phyloP scores from a whole-genome alignment of 306 rosid genomes.

The Lathyrus sativus region DNA sequence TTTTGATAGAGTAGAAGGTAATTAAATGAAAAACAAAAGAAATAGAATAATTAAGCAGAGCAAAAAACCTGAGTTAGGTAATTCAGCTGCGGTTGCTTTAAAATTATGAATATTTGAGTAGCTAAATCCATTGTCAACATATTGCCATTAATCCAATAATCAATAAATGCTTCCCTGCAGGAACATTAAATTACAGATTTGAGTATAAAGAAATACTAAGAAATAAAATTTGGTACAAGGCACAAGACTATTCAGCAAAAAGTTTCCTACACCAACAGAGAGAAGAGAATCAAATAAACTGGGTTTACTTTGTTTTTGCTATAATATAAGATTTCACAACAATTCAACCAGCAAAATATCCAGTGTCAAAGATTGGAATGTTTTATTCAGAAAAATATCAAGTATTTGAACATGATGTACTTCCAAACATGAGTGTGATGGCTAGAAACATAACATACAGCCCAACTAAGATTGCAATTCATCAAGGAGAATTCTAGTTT shows the following conservation, averaged over 20 bases:
- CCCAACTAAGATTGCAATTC: conserved; percentile 17
- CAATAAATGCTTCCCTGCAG: conserved; percentile 76
- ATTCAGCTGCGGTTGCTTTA: conserved; percentile 86
- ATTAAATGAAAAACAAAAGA: conserved; percentile 28
- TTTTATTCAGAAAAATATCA: too few relatives aligned
- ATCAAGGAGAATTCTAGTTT: neutral
- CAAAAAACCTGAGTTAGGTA: conserved; percentile 76
- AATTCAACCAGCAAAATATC: conserved; percentile 23
- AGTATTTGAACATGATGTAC: too few relatives aligned
- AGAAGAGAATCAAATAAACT: conserved; percentile 34
- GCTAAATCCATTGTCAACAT: conserved; percentile 85
- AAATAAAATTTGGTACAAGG: conserved; percentile 39
- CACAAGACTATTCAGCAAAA: conserved; percentile 26
- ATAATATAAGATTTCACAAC: conserved; percentile 30
- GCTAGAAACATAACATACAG: conserved; percentile 25
- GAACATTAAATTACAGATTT: conserved; percentile 35
- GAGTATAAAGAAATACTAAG: conserved; percentile 14
- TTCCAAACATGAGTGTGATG: too few relatives aligned
- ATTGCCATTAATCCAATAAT: conserved; percentile 85
- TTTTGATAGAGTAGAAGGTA: conserved; percentile 13
- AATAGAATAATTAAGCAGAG: conserved; percentile 13
- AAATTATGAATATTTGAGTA: conserved; percentile 70
- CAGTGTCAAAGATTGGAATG: too few relatives aligned
- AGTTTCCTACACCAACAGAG: conserved; percentile 4
- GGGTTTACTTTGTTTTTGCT: neutral